Conservation (phyloP, 768 basidiomycete genomes). For the Ephemerocybe angulata region DNA sequence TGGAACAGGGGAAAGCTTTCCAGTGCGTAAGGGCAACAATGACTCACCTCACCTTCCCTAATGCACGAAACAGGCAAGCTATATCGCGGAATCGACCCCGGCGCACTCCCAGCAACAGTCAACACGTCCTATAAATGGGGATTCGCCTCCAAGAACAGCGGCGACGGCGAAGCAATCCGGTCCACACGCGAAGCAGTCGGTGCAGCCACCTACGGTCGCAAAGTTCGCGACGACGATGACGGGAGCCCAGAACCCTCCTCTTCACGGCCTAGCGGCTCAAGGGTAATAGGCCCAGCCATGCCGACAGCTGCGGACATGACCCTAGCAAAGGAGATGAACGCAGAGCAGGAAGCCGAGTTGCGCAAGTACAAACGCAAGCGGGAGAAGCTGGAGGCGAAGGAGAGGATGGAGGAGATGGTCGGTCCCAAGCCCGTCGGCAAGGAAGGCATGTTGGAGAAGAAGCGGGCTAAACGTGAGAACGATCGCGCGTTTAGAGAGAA, state of each 20-base stretch:
- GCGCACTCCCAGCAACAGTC: conserved; percentile 52
- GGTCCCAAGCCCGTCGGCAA: conserved; percentile 78
- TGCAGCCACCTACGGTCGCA: conserved; percentile 40
- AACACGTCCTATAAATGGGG: conserved; percentile 88
- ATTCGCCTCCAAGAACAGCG: conserved; percentile 69
- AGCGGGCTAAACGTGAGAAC: conserved; percentile 64
- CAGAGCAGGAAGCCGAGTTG: conserved; percentile 51
- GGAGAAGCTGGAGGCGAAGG: conserved; percentile 60
- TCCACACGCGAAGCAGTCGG: conserved; percentile 57
- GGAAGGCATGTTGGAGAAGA: conserved; percentile 87
- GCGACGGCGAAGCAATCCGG: conserved; percentile 56
- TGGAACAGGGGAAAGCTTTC: conserved; percentile 81
- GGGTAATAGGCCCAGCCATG: conserved; percentile 60
- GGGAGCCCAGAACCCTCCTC: conserved; percentile 3
- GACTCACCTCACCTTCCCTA: background rate
- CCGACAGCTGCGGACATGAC: conserved; percentile 68
- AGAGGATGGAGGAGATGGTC: conserved; percentile 71
- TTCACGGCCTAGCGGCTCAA: conserved; percentile 22
- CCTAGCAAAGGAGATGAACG: conserved; percentile 60
- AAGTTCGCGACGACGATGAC: conserved; percentile 2
- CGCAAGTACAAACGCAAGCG: conserved; percentile 61
- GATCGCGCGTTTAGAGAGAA: conserved; percentile 72
- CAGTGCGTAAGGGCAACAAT: conserved; percentile 37
- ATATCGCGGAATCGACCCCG: conserved; percentile 57
- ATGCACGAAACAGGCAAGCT: conserved; percentile 18